These are phyloP conservation scores for Sugiyamaella japonica DNA, from an alignment of 1,139 yeast genomes.

Conservation along the genomic window DNA sequence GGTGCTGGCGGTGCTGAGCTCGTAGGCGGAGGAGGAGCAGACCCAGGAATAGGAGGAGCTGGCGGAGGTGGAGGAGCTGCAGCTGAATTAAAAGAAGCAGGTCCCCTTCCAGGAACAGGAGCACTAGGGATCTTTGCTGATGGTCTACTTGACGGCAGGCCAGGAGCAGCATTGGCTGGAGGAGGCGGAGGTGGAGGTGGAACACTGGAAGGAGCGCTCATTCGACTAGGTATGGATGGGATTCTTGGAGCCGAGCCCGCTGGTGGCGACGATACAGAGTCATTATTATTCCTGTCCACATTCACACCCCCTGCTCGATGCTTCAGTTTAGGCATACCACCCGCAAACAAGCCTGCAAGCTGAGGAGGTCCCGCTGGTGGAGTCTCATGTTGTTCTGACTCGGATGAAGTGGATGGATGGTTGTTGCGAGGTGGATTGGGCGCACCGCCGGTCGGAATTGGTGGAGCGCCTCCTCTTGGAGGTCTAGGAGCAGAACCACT, in stretches of 20 bases:
- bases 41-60: conserved; percentile 16
- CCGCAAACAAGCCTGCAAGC: conserved; percentile 79
- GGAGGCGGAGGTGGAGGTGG: conserved; percentile 21
- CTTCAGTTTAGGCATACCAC: conserved; percentile 79
- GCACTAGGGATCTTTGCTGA: conserved; percentile 14
- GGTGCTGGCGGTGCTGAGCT: conserved; percentile 26
- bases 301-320: conserved; percentile 53
- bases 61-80: conserved; percentile 20
- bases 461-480: conserved; percentile 41
- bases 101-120: conserved; percentile 24
- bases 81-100: conserved; percentile 26
- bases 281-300: conserved; percentile 40
- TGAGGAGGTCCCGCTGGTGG: conserved; percentile 49
- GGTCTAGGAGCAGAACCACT: conserved; percentile 32
- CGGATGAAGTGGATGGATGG: conserved; percentile 28
- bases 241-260: conserved; percentile 19
- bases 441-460: conserved; percentile 30
- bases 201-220: conserved; percentile 19
- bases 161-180: conserved; percentile 22
- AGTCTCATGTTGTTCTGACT: conserved; percentile 10
- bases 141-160: conserved; percentile 27
- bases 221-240: conserved; percentile 19
- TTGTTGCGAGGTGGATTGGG: conserved; percentile 19
- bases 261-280: background rate
- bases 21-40: conserved; percentile 33